Base-by-base conservation (phyloP, 2,329 filamentous ascomycete species). In the Ophiostoma novo-ulmi region DNA sequence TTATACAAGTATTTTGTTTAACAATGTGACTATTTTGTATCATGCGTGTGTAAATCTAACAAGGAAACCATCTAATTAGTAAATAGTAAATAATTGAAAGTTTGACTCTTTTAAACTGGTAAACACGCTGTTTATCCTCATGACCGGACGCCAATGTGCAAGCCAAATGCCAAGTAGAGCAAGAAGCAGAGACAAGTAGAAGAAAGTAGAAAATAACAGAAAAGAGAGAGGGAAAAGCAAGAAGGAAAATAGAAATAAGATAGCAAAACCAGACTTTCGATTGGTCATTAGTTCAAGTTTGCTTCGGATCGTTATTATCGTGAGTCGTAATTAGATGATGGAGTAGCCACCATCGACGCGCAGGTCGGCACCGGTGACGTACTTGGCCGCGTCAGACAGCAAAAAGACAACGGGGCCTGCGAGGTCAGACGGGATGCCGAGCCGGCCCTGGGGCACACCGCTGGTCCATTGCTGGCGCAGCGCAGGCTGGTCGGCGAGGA, bases 381-480 rank as follows among this genome's bases (percentile, higher is more conserved):
- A 94, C 68, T 83, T 84, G 69, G 88, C 88, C 2, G 93, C 92
- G 76, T 95, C 92, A 72, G 90, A 94, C 58, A 93, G 86, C 71
- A 97, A 82, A 83, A 94, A 97, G 20, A 92, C 90, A 38, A 97
- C 93, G 5, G 94, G 92, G 1, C 94, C 94, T 91, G 97, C 97
- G 71, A 98, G 85, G 77, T 98, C 94, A 78, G 94, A 89, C 0
- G 94, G 94, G 69, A 89, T 86, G 36, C 94, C 94, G 92, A 98
- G 97, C 82, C 94, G 94, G 71, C 93, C 94, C 78, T 92, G 89
- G 0, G 95, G 95, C 73, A 97, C 98, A 70, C 97, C 85, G 1
- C 91, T 94, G 17, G 89, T 96, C 94, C 94, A 98, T 80, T 95
- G 90, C 78, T 89, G 85, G 80, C 93, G 91, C 55, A 98, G 87